Evolutionary conservation across 345 rosid genomes (phyloP).

Genomic region (Eucalyptus erythrocorys): DNA sequence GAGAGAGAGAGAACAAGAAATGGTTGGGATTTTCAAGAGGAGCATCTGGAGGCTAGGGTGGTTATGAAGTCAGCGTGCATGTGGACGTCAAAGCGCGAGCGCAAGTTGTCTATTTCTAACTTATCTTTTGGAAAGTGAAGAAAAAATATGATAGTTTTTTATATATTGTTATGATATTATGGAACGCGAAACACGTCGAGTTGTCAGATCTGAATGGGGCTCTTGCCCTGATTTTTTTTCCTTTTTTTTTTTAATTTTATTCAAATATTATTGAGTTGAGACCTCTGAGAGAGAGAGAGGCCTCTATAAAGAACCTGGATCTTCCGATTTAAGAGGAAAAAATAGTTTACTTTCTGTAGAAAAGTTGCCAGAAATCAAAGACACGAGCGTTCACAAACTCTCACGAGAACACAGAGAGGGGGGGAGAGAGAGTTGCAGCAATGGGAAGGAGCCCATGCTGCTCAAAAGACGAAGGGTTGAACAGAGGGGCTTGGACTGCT

Average conservation of each 20-base stretch:
- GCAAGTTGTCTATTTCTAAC: background rate
- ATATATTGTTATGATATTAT: background rate
- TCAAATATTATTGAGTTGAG: background rate
- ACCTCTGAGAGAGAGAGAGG: background rate
- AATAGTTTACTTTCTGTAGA: background rate
- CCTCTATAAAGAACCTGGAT: background rate
- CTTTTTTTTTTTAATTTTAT: background rate
- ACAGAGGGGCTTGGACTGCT: conserved; percentile 20
- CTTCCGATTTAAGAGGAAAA: background rate
- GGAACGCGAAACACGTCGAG: no score
- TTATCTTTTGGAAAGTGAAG: background rate
- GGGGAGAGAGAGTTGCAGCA: background rate
- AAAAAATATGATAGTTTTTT: background rate
- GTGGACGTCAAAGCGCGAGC: background rate
- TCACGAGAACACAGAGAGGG: background rate
- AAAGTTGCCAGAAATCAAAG: background rate
- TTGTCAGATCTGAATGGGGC: background rate
- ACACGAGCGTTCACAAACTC: background rate
- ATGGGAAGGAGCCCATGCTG: conserved; percentile 19
- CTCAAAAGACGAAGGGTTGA: conserved; percentile 6
- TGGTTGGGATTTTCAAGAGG: background rate
- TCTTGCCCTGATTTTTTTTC: background rate
- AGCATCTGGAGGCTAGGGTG: background rate
- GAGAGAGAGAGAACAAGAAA: background rate
- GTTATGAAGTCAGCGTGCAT: background rate